Conservation (phyloP, 169 alveolate species). For the Eimeria tenella region DNA sequence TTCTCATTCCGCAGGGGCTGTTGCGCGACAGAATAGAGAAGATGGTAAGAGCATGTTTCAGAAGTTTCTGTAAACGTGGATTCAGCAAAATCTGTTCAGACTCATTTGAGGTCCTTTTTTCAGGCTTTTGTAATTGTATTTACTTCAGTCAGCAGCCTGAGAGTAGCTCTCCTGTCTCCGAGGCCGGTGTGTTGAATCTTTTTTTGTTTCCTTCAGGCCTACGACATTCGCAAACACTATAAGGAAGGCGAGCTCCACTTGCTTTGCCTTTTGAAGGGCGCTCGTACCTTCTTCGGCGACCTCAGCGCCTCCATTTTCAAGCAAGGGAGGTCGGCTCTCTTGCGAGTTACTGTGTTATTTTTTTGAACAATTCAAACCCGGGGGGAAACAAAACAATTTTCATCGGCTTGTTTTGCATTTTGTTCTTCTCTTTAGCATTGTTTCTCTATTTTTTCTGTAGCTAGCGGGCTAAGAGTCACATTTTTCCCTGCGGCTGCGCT, state of each 20-base stretch:
- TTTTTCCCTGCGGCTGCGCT: neutral
- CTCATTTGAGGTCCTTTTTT: too few relatives aligned
- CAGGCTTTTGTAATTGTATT: neutral
- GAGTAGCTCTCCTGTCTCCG: too few relatives aligned
- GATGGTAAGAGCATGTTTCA: constrained; percentile 16
- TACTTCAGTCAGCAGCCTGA: neutral
- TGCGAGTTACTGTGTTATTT: neutral
- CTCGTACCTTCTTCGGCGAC: constrained; percentile 83
- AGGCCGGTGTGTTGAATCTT: neutral
- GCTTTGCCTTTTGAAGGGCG: constrained; percentile 85
- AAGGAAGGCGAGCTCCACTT: constrained; percentile 83
- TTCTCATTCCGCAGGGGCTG: constrained; percentile 77
- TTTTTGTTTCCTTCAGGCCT: constrained; percentile 73
- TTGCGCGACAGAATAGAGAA: constrained; percentile 80
- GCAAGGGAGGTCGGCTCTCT: constrained; percentile 69
- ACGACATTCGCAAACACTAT: constrained; percentile 79
- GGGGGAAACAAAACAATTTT: too few relatives aligned
- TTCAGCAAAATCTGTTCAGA: neutral
- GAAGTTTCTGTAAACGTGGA: neutral
- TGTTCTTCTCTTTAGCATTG: neutral
- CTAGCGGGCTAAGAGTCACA: too few relatives aligned
- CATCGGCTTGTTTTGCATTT: neutral
- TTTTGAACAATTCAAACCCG: too few relatives aligned
- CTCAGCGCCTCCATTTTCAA: constrained; percentile 78
- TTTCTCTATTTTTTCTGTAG: too few relatives aligned